A percentile compares a stretch with the other conserved stretches of the same genome.
Conservation (phyloP, 805 yeast species). For the Yamadazyma laniorum region DNA sequence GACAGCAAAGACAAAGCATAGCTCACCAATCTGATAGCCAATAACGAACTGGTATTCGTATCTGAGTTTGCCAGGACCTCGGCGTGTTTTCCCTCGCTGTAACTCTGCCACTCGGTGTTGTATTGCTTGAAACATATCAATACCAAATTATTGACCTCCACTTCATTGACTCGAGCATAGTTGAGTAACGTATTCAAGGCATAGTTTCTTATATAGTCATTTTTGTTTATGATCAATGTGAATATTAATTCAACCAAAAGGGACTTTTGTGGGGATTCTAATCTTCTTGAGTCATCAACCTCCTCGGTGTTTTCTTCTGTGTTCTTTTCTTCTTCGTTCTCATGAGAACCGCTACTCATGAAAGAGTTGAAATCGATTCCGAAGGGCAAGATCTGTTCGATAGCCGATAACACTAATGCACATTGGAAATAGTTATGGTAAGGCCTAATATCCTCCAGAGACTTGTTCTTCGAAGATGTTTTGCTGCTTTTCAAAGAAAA, state of each 20-base stretch:
- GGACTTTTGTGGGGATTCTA: slow-evolving; percentile 19
- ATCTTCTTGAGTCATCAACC: slow-evolving; percentile 20
- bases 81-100: slow-evolving; percentile 6
- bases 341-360: slow-evolving; percentile 6
- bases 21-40: slow-evolving; percentile 25
- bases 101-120: slow-evolving; percentile 14
- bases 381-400: slow-evolving; percentile 33
- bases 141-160: slow-evolving; percentile 36
- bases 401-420: slow-evolving; percentile 26
- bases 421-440: slow-evolving; percentile 37
- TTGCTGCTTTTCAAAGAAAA: slow-evolving; percentile 8
- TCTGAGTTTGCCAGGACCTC: slow-evolving; percentile 7
- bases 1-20: slow-evolving; percentile 37
- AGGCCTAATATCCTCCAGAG: slow-evolving; percentile 19
- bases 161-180: slow-evolving; percentile 28
- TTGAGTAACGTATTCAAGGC: slow-evolving; percentile 30
- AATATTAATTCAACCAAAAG: slow-evolving; percentile 31
- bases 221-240: slow-evolving; percentile 31
- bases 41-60: slow-evolving; percentile 11
- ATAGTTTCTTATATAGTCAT: slow-evolving; percentile 34
- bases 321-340: slow-evolving; percentile 7
- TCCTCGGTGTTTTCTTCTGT: slow-evolving; percentile 10
- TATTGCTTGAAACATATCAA: slow-evolving; percentile 30
- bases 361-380: slow-evolving; percentile 33
- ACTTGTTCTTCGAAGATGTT: slow-evolving; percentile 22